phyloP scores from a whole-genome alignment of 2,329 filamentous ascomycete genomes.

The Neonectria faginata region DNA sequence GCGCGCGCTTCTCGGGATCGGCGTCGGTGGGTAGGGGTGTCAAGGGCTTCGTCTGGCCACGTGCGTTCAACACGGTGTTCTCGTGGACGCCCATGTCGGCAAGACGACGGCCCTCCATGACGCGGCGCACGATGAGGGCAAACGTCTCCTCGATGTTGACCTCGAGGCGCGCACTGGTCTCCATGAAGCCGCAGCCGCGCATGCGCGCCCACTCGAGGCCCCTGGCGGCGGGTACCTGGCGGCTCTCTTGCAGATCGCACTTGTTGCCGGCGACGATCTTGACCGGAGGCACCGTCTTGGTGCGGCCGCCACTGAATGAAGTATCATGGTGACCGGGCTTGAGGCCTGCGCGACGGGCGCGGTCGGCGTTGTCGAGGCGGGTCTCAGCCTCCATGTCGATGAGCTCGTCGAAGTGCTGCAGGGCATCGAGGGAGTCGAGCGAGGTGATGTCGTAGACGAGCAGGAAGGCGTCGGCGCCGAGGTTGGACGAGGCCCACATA shows the following conservation, averaged over 20 bases:
- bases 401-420: slow-evolving; percentile 84
- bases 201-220: slow-evolving; percentile 83
- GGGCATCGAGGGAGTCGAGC: slow-evolving; percentile 73
- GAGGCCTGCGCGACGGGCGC: slow-evolving; percentile 60
- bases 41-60: slow-evolving; percentile 69
- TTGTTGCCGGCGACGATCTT: slow-evolving; percentile 91
- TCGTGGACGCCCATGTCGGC: slow-evolving; percentile 61
- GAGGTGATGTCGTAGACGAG: slow-evolving; percentile 90
- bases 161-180: slow-evolving; percentile 85
- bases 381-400: slow-evolving; percentile 86
- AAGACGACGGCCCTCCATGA: slow-evolving; percentile 67
- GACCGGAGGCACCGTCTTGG: slow-evolving; percentile 73
- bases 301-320: slow-evolving; percentile 50
- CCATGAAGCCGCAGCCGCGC: slow-evolving; percentile 86
- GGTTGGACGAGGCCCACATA: slow-evolving; percentile 85
- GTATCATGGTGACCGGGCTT: slow-evolving; percentile 46
- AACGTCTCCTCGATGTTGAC: slow-evolving; percentile 94
- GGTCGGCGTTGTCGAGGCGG: slow-evolving; percentile 70
- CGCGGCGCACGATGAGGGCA: slow-evolving; percentile 73
- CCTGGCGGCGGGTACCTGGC: slow-evolving; percentile 75
- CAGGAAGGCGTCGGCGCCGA: slow-evolving; percentile 84
- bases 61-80: slow-evolving; percentile 58
- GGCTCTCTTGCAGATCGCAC: slow-evolving; percentile 79
- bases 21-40: slow-evolving; percentile 61
- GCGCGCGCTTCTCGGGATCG: slow-evolving; percentile 59